Evolutionary conservation across 2,329 filamentous ascomycete species (phyloP), one percentile per base, ranked within the genome.

Genomic region (Tolypocladium guangdongense): DNA sequence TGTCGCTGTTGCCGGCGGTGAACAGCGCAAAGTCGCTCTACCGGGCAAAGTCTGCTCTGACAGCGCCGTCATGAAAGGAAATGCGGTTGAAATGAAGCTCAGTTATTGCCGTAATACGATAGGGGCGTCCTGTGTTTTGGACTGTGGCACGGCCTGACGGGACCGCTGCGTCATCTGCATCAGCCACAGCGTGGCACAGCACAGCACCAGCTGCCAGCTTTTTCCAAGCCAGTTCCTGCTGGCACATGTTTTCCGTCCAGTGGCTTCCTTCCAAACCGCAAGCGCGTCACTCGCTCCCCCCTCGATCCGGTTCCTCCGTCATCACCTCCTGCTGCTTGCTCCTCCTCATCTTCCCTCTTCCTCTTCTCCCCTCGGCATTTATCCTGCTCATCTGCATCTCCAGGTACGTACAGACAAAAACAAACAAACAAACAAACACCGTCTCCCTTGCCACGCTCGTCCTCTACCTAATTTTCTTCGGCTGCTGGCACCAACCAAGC

Each of bases 231-330:
- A n/a, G n/a, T n/a, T n/a, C n/a, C 39, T 27, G 37, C 37, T 27
- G 41, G 41, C 41, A 45, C 41, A 45, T 45, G 41, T 12, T 27
- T 45, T 18, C 30, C 30, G 30, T 30, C 30, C 30, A 30, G 30
- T 14, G 41, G 24, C 14, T 16, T 18, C 41, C 41, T 27, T 6
- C 41, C 41, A 46, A 32, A 30, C 43, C 4, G 43, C 43, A 32
- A n/a, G 27, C 14, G 43, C 43, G 43, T 33, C 43, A 33, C 18
- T 47, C 43, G 22, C 48, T 4, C 24, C 48, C 48, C 48, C 20
- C 48, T 36, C 48, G 35, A 30, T 50, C 33, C 35, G 35, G 27
- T 50, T 53, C 38, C 41, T 52, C 52, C 54, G 52, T 56, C 54
- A 52, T 55, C 45, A 49, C 49, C 32, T 50, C 12, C 46, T 48